Base-by-base conservation (phyloP, 2,329 filamentous ascomycete genomes). In the Colletotrichum brevisporum region DNA sequence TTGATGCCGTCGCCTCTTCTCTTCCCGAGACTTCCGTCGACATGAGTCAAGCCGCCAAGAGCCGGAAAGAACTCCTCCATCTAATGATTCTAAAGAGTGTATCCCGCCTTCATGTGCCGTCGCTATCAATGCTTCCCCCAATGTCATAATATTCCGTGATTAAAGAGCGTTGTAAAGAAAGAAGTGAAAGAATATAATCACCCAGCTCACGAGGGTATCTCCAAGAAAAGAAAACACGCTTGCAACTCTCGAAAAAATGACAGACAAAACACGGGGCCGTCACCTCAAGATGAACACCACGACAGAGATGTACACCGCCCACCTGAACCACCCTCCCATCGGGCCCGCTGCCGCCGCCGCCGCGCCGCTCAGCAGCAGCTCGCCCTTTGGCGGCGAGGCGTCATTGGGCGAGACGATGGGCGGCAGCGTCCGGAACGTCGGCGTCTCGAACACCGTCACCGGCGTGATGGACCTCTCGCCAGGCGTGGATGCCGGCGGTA, bases 401-500 rank as follows among this genome's bases (percentile, higher is more conserved):
- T 67, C 67, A 13, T 69, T 57, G 6, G 67, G 67, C 18, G 9
- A 16, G 4, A 67, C 51, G 5, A 69, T 39, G 12, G 54, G n/a
- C 15, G 67, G 67, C 36, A 66, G 2, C 18, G 63, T 48, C 24
- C 26, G 10, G 45, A 67, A 67, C 24, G 55, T 27, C 8, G 62
- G 62, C 26, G 56, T 66, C 45, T 48, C 67, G 18, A 69, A 66
- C 4, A 69, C 67, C 10, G 67, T 69, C 27, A 69, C 63, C 6
- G 62, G 67, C 16, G 67, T 67, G 21, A 67, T 26, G 0, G 67
- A 45, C 1, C 8, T 21, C 21, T 16, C 45, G 18, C 15, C n/a
- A 16, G 54, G 27, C 16, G 31, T 13, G n/a, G 43, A 48, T 8
- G 27, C 12, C 0, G 27, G 26, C 50, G 27, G 27, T 9, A 9